These are phyloP conservation scores for Lecanosticta acicola DNA, from an alignment of 2,329 filamentous ascomycete genomes.

Conservation along the genomic window DNA sequence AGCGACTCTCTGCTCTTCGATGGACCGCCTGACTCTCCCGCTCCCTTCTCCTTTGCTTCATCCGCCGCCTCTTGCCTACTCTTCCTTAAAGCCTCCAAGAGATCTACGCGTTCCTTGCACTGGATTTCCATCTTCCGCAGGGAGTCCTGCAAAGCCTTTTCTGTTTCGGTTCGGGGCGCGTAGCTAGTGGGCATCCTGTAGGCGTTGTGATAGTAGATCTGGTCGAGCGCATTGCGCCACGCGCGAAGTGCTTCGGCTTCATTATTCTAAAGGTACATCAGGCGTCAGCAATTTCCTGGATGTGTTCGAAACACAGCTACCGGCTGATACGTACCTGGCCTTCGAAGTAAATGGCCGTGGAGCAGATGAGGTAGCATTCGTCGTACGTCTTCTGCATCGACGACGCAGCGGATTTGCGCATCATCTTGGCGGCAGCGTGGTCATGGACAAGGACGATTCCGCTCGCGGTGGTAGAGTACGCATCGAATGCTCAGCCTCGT, in stretches of 20 bases:
- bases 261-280: constrained; percentile 67
- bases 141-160: constrained; percentile 75
- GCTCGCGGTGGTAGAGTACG: not conserved
- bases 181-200: constrained; percentile 66
- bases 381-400: constrained; percentile 96
- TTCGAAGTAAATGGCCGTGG: constrained; percentile 94
- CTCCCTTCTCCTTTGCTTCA: constrained; percentile 27
- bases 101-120: constrained; percentile 86
- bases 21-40: constrained; percentile 8
- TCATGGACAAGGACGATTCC: constrained; percentile 1
- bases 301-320: not conserved
- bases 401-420: constrained; percentile 55
- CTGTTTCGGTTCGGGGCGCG: constrained; percentile 70
- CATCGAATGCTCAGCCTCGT: not conserved
- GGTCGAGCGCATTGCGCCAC: constrained; percentile 82
- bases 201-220: constrained; percentile 81
- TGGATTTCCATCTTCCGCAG: constrained; percentile 78
- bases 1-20: constrained; percentile 25
- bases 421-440: constrained; percentile 18
- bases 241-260: constrained; percentile 84
- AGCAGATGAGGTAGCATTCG: constrained; percentile 90
- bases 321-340: constrained; percentile 58
- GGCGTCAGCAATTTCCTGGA: not conserved
- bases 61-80: constrained; percentile 52
- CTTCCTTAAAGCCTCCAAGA: constrained; percentile 73